Evolutionary conservation across 345 rosid genomes (phyloP).

Genomic region (Passiflora organensis): DNA sequence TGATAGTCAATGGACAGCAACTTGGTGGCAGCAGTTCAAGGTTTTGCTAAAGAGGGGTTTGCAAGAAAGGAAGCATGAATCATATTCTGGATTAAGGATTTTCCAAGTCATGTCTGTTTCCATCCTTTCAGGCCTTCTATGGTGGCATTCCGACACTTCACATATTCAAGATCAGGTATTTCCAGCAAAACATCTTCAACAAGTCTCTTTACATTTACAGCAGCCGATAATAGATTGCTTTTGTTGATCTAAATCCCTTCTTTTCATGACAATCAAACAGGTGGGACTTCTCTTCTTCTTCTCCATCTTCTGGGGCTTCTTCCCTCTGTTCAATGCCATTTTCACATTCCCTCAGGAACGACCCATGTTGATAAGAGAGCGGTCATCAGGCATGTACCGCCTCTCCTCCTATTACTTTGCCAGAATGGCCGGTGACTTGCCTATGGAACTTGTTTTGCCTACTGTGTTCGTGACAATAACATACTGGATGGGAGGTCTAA

Average conservation of each 20-base stretch:
- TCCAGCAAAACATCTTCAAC: neutral
- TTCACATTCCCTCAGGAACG: slow-evolving; percentile 87
- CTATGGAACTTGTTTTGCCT: slow-evolving; percentile 94
- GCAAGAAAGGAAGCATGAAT: slow-evolving; percentile 77
- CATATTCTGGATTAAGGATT: slow-evolving; percentile 70
- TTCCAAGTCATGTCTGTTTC: slow-evolving; percentile 86
- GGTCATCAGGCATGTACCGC: slow-evolving; percentile 85
- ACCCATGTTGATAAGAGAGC: slow-evolving; percentile 79
- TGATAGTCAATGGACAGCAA: slow-evolving; percentile 63
- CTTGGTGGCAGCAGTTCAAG: slow-evolving; percentile 78
- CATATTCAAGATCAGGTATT: slow-evolving; percentile 88
- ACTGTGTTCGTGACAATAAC: slow-evolving; percentile 61
- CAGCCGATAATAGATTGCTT: neutral
- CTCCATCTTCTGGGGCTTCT: slow-evolving; percentile 92
- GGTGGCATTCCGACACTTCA: slow-evolving; percentile 75
- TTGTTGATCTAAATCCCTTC: neutral
- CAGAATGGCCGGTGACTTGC: slow-evolving; percentile 72
- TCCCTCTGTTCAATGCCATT: slow-evolving; percentile 74
- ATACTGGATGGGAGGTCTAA: slow-evolving; percentile 98
- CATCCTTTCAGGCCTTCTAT: slow-evolving; percentile 71
- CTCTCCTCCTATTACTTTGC: slow-evolving; percentile 84
- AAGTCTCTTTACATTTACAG: neutral
- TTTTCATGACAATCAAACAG: no score
- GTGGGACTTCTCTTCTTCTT: slow-evolving; percentile 85
- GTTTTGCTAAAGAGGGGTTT: slow-evolving; percentile 69